Percentiles rank a stretch among this genome's conserved stretches.
phyloP scores from a whole-genome alignment of 2,329 filamentous ascomycete species.

The Lanzia echinophila region DNA sequence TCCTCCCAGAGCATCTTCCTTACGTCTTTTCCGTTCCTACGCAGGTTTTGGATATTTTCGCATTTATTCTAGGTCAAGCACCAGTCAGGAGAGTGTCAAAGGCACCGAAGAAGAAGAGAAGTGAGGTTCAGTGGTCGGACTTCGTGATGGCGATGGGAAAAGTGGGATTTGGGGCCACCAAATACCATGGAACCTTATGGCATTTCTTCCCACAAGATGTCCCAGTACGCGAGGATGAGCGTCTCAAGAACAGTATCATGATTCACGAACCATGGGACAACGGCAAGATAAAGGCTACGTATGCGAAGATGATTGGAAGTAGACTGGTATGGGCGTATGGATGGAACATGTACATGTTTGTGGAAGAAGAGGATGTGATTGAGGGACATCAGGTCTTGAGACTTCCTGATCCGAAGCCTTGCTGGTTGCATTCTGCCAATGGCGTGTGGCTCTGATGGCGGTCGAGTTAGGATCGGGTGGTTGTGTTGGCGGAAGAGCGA shows the following conservation, averaged over 20 bases:
- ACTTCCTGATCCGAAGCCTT: no score
- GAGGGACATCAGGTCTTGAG: background rate
- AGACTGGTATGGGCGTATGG: background rate
- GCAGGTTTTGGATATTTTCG: background rate
- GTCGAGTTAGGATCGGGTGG: no score
- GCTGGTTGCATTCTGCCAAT: no score
- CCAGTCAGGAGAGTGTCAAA: background rate
- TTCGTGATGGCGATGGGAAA: background rate
- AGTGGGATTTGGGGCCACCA: background rate
- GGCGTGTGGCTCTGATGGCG: no score
- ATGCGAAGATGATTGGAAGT: background rate
- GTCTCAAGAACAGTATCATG: background rate
- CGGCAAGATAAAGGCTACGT: background rate
- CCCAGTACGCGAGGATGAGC: background rate
- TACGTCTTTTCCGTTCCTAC: background rate
- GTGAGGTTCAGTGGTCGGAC: background rate
- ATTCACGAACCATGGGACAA: background rate
- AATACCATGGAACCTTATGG: background rate
- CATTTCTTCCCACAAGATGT: background rate
- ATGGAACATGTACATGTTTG: background rate
- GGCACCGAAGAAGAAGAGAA: background rate
- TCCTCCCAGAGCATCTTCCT: background rate
- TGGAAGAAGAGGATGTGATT: background rate
- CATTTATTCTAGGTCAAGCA: background rate
- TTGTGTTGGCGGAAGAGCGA: no score